phyloP scores from a whole-genome alignment of 2,329 filamentous ascomycete genomes.

The Talaromyces sp. region DNA sequence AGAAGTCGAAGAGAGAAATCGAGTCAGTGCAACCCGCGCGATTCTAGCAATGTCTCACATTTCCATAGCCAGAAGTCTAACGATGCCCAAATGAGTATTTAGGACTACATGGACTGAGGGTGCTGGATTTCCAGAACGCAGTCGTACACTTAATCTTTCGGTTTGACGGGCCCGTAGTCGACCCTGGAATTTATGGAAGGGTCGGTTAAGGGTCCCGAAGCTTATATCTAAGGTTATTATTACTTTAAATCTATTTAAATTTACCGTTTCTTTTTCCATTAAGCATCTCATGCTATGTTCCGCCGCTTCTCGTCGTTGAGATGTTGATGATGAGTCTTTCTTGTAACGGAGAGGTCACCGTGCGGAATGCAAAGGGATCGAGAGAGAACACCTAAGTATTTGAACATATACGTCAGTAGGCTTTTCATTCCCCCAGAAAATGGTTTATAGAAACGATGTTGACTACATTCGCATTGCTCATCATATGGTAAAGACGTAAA shows the following conservation, averaged over 20 bases:
- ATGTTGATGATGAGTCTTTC: too few species aligned
- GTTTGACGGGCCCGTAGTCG: background rate
- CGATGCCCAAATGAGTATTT: background rate
- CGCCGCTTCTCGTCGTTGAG: too few species aligned
- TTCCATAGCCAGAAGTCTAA: background rate
- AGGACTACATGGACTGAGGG: background rate
- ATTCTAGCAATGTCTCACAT: background rate
- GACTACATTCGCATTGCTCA: conserved; percentile 23
- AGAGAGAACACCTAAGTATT: too few species aligned
- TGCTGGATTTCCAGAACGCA: background rate
- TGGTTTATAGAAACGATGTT: background rate
- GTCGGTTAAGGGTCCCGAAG: background rate
- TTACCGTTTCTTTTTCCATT: too few species aligned
- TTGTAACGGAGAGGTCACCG: too few species aligned
- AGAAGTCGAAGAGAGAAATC: background rate
- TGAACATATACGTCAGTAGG: too few species aligned
- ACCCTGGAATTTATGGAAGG: too few species aligned
- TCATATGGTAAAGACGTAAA: conserved; percentile 5
- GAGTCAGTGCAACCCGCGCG: background rate
- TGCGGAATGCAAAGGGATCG: too few species aligned
- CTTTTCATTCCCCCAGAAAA: too few species aligned
- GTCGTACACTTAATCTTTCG: background rate
- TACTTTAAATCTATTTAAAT: background rate
- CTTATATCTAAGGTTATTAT: background rate
- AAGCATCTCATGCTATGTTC: too few species aligned